phyloP scores from a whole-genome alignment of 2,329 filamentous ascomycete genomes.

The Ophiostoma triangulosporum region DNA sequence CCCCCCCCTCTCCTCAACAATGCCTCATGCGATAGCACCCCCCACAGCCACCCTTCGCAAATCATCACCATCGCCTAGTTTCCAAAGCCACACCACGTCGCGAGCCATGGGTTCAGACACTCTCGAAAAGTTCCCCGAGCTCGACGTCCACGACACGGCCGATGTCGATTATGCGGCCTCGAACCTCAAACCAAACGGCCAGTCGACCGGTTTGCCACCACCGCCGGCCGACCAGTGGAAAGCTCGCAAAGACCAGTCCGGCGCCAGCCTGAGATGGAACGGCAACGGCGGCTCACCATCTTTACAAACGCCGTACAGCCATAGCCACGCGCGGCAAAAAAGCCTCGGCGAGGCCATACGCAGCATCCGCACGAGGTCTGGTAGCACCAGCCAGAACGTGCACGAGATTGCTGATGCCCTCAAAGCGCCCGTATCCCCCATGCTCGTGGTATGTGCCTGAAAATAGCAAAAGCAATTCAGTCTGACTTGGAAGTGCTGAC shows the following conservation, averaged over 20 bases:
- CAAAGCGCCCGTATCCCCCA: conserved; percentile 77
- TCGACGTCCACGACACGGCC: conserved; percentile 24
- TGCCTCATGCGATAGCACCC: conserved; percentile 12
- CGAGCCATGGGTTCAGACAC: conserved; percentile 13
- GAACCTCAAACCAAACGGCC: conserved; percentile 18
- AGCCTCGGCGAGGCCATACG: conserved; percentile 80
- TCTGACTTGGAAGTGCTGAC: background rate
- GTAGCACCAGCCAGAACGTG: conserved; percentile 82
- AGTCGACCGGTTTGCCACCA: conserved; percentile 17
- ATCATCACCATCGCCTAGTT: too few species aligned
- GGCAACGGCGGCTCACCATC: conserved; percentile 1
- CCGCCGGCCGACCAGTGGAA: conserved; percentile 39
- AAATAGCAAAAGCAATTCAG: too few species aligned
- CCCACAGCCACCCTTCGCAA: conserved; percentile 3
- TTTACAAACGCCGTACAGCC: conserved; percentile 2
- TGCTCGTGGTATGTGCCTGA: conserved; percentile 55
- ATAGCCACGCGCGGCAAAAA: conserved; percentile 60
- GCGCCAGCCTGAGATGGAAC: conserved; percentile 23
- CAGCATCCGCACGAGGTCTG: conserved; percentile 66
- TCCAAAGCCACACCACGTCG: background rate
- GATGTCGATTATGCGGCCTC: conserved; percentile 10
- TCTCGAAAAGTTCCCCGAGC: conserved; percentile 47
- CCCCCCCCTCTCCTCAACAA: background rate
- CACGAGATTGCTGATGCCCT: conserved; percentile 87
- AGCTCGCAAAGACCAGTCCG: conserved; percentile 37